Evolutionary conservation across 176 grass and related monocot species (phyloP), one percentile per base, ranked within the genome.

Genomic region (Juncus inflexus): DNA sequence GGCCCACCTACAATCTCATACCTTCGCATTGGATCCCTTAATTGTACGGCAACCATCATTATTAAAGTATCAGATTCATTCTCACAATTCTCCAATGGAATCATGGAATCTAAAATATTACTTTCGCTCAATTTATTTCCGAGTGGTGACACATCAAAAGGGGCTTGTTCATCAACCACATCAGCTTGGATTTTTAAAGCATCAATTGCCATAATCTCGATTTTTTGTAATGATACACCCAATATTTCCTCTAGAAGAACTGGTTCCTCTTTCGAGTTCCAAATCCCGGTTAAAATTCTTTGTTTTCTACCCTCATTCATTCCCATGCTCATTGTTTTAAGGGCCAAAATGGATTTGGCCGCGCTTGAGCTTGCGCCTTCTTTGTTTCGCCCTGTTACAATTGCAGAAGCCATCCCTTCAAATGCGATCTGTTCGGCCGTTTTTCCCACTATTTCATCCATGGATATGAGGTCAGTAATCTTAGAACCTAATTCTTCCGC

Each of bases 391-490:
- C 84, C 82, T 49, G 45, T 75, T 60, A 96, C 90, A 66, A 96
- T 89, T 42, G 82, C 84, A 12, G 91, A 79, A 4, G 87, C 87
- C 79, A 91, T 96, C 54, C 92, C 92, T 63, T 96, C 92, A 15
- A 96, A 89, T 16, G 87, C 92, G 54, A 91, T 85, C 13, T 96
- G 92, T 59, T 91, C 92, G 0, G 92, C 92, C 0, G 87, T 96
- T 76, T 96, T 96, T 15, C 87, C 92, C 35, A 79, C 61, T n/a
- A 91, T 56, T 14, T 96, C 92, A 63, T 96, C 92, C 45, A 87
- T 86, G 2, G 84, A 16, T 5, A 72, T 40, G 13, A 96, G 71
- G n/a, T 52, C 55, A 6, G 52, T 62, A 0, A 96, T 63, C 74
- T 86, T 86, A 0, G 42, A 43, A 1, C 75, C 50, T 12, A 91